Conservation (phyloP, 805 yeast species). For the Monosporozyma aquatica region DNA sequence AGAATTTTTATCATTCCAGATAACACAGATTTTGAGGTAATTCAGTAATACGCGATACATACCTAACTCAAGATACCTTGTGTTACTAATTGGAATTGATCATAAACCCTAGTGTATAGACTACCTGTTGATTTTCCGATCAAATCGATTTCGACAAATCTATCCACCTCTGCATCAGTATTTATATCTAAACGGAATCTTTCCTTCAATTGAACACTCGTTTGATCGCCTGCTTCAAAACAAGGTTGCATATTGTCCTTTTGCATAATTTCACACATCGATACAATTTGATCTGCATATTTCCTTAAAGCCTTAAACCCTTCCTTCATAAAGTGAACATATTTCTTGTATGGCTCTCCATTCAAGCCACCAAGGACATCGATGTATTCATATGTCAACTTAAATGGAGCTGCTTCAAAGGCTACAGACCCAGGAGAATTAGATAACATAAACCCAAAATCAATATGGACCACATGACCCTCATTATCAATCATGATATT, state of each 20-base stretch:
- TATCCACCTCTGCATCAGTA: constrained; percentile 49
- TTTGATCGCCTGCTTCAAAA: constrained; percentile 77
- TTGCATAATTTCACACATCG: constrained; percentile 90
- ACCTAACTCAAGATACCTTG: constrained; percentile 80
- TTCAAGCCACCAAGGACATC: constrained; percentile 78
- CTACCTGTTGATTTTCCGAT: constrained; percentile 80
- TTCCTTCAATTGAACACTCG: constrained; percentile 69
- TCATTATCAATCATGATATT: constrained; percentile 94
- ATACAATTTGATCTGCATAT: constrained; percentile 63
- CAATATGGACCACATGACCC: constrained; percentile 92
- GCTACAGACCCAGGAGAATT: constrained; percentile 97
- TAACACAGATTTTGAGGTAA: too few species aligned
- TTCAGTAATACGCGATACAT: too few species aligned
- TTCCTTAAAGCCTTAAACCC: constrained; percentile 69
- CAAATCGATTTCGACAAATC: constrained; percentile 66
- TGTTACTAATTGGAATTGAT: constrained; percentile 87
- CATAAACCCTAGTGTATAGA: constrained; percentile 84
- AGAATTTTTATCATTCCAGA: too few species aligned
- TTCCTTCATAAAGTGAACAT: constrained; percentile 53
- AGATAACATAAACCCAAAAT: constrained; percentile 86
- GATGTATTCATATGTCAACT: constrained; percentile 79
- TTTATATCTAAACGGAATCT: constrained; percentile 69
- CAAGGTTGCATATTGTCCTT: constrained; percentile 86
- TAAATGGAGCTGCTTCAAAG: constrained; percentile 96
- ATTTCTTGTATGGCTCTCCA: constrained; percentile 50